phyloP scores from a whole-genome alignment of 2,329 filamentous ascomycete genomes.

The Chaetomium sp. region DNA sequence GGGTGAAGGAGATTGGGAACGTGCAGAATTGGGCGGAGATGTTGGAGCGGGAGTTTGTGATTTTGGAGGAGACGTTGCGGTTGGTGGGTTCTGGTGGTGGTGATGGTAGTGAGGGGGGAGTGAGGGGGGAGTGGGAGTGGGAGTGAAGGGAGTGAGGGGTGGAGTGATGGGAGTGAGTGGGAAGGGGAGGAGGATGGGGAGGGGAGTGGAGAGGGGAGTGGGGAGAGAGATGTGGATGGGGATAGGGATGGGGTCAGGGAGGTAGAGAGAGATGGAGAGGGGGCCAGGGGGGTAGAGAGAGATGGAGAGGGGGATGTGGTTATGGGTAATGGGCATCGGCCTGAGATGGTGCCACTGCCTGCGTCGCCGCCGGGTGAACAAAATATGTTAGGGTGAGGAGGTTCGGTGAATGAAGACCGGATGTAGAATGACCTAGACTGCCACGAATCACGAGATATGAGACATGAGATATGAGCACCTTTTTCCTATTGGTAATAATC shows the following conservation, averaged over 20 bases:
- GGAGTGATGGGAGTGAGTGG: constrained; percentile 6
- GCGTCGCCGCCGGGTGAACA: constrained; percentile 12
- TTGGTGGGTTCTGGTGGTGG: constrained; percentile 45
- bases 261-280: constrained; percentile 34
- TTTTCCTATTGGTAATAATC: neutral
- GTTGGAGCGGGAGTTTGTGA: constrained; percentile 67
- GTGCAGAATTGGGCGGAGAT: constrained; percentile 89
- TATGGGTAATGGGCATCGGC: constrained; percentile 12
- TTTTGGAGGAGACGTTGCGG: constrained; percentile 65
- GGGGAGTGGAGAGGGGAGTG: constrained; percentile 29
- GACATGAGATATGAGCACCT: neutral
- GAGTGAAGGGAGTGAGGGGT: constrained; percentile 5
- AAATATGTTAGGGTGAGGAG: neutral
- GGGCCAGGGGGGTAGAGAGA: constrained; percentile 9
- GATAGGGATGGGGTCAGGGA: constrained; percentile 12
- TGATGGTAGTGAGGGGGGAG: constrained; percentile 32
- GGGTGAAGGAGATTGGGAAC: constrained; percentile 76
- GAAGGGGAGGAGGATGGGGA: constrained; percentile 12
- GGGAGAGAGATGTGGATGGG: constrained; percentile 23
- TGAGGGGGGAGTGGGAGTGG: constrained; percentile 15
- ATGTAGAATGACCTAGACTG: neutral
- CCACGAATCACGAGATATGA: neutral
- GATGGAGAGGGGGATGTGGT: constrained; percentile 16
- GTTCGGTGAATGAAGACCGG: neutral
- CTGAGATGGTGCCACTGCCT: constrained; percentile 30